Evolutionary conservation across 2,329 filamentous ascomycete species (phyloP).

Genomic region (Penicillium sumatraense): DNA sequence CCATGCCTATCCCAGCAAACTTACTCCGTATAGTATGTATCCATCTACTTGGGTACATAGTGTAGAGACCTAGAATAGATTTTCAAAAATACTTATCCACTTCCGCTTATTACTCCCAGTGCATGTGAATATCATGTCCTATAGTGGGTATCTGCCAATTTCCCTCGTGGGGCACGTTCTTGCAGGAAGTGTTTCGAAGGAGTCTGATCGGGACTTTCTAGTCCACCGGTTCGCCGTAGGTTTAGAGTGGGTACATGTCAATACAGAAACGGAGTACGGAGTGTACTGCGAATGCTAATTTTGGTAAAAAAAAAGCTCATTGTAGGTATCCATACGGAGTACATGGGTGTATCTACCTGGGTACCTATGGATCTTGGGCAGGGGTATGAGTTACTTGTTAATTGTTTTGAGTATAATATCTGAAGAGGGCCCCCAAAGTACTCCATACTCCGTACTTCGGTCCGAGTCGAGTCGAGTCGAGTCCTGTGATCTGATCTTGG

Average conservation of each 20-base stretch:
- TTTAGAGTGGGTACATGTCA: neutral
- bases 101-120: neutral
- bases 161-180: neutral
- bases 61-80: too few species aligned
- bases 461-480: too few species aligned
- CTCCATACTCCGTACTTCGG: too few species aligned
- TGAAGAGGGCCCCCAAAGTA: neutral
- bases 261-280: neutral
- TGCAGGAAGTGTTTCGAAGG: neutral
- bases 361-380: neutral
- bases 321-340: too few species aligned
- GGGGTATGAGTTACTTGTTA: neutral
- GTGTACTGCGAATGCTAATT: too few species aligned
- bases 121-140: neutral
- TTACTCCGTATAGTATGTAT: too few species aligned
- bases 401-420: neutral
- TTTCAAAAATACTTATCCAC: neutral
- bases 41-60: too few species aligned
- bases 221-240: neutral
- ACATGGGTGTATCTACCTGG: too few species aligned
- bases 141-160: conserved; percentile 1
- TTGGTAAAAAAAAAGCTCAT: neutral
- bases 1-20: too few species aligned
- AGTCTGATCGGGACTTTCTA: neutral
- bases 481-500: neutral